A percentile compares a stretch with the other conserved stretches of the same genome.
These are phyloP conservation scores for Massariosphaeria phaeospora DNA, from an alignment of 495 filamentous ascomycete species.

Conservation along the genomic window DNA sequence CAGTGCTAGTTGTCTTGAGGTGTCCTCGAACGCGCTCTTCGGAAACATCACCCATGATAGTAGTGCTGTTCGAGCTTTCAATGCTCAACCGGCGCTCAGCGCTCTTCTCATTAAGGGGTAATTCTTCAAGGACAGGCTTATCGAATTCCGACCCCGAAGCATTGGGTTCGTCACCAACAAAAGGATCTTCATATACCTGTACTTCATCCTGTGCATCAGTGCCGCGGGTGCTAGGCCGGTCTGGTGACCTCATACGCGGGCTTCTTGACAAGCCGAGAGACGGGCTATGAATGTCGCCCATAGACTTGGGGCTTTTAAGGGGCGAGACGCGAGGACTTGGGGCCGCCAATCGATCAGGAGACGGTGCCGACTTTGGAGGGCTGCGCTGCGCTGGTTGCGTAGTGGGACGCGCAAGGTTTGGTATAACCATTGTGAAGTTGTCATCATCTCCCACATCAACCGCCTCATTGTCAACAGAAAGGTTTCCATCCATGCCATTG, in stretches of 20 bases:
- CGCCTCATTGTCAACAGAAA: slow-evolving; percentile 37
- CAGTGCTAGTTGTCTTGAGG: slow-evolving; percentile 30
- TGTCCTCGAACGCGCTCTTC: slow-evolving; percentile 16
- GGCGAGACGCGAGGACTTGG: slow-evolving; percentile 20
- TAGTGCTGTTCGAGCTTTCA: slow-evolving; percentile 23
- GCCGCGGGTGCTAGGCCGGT: slow-evolving; percentile 21
- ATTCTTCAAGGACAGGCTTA: slow-evolving; percentile 40
- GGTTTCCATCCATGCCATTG: slow-evolving; percentile 33
- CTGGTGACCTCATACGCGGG: slow-evolving; percentile 30
- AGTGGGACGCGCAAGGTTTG: slow-evolving; percentile 28
- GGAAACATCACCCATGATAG: slow-evolving; percentile 23
- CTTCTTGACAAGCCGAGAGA: slow-evolving; percentile 9
- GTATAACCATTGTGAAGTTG: slow-evolving; percentile 44
- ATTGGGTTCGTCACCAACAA: slow-evolving; percentile 29
- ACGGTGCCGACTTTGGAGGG: slow-evolving; percentile 24
- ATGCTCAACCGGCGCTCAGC: slow-evolving; percentile 32
- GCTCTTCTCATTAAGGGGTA: slow-evolving; percentile 42
- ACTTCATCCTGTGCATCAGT: slow-evolving; percentile 36
- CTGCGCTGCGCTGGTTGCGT: slow-evolving; percentile 21
- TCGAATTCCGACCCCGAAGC: slow-evolving; percentile 14
- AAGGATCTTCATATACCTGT: slow-evolving; percentile 43
- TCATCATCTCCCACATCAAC: slow-evolving; percentile 37
- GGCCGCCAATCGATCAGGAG: slow-evolving; percentile 12
- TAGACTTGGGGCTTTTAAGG: slow-evolving; percentile 16
- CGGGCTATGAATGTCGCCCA: slow-evolving; percentile 13